These are phyloP conservation scores for Kernera saxatilis DNA, from an alignment of 345 rosid genomes.

Conservation along the genomic window DNA sequence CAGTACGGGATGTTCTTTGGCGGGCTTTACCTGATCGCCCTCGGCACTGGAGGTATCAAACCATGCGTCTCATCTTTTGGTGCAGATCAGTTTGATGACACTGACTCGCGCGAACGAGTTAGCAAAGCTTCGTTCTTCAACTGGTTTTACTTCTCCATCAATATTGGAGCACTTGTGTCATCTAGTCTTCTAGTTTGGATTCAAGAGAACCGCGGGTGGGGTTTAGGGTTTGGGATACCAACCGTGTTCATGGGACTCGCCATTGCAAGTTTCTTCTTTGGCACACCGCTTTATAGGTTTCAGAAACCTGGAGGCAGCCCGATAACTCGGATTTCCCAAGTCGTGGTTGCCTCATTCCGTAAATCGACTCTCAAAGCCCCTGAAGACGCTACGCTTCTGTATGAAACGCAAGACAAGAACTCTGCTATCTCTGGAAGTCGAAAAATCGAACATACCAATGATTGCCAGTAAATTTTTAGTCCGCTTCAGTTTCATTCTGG, in stretches of 20 bases:
- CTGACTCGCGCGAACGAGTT: slow-evolving; percentile 64
- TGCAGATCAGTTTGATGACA: slow-evolving; percentile 95
- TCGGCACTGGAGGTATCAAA: slow-evolving; percentile 94
- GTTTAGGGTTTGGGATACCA: slow-evolving; percentile 89
- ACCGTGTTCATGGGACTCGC: slow-evolving; percentile 87
- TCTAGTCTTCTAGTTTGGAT: slow-evolving; percentile 82
- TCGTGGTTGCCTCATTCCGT: slow-evolving; percentile 66
- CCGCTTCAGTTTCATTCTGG: neutral
- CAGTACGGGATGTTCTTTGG: slow-evolving; percentile 74
- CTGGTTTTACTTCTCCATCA: slow-evolving; percentile 92
- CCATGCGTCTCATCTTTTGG: slow-evolving; percentile 95
- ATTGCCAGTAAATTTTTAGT: slow-evolving; percentile 38
- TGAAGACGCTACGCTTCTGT: slow-evolving; percentile 51
- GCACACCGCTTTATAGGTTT: slow-evolving; percentile 83
- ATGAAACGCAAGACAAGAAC: slow-evolving; percentile 61
- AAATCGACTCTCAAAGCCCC: slow-evolving; percentile 60
- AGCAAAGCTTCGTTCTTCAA: slow-evolving; percentile 91
- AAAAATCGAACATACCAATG: slow-evolving; percentile 70
- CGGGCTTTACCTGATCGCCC: slow-evolving; percentile 86
- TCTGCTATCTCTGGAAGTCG: slow-evolving; percentile 75
- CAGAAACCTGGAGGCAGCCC: slow-evolving; percentile 97
- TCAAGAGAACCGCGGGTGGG: slow-evolving; percentile 97
- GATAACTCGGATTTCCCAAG: slow-evolving; percentile 75
- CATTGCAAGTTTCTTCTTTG: slow-evolving; percentile 74
- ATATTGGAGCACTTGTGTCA: slow-evolving; percentile 82